Percentiles rank a stretch among this genome's conserved stretches.
Evolutionary conservation across 768 basidiomycete genomes (phyloP).

Genomic region (Mycena vitilis): DNA sequence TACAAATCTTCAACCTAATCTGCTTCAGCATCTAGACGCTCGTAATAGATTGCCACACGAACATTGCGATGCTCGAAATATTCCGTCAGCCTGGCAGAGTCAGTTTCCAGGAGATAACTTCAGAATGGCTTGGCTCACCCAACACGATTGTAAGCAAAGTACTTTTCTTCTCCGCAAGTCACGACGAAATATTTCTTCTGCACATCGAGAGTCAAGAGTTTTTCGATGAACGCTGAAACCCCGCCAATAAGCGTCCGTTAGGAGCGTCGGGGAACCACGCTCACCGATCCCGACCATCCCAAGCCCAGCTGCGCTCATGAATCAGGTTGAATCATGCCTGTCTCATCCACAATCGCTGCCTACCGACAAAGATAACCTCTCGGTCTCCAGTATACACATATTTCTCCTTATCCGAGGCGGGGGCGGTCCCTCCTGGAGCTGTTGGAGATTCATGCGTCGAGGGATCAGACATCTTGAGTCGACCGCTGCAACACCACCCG

Average conservation of each 20-base stretch:
- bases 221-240: constrained; percentile 72
- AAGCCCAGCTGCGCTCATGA: constrained; percentile 56
- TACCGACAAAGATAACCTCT: constrained; percentile 45
- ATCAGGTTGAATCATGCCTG: constrained; percentile 26
- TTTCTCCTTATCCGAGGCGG: background rate
- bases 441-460: background rate
- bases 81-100: constrained; percentile 55
- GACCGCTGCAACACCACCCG: background rate
- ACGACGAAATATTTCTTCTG: constrained; percentile 61
- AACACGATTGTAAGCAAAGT: constrained; percentile 69
- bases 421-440: background rate
- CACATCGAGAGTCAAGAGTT: constrained; percentile 68
- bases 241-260: background rate
- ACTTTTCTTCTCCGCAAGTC: constrained; percentile 69
- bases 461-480: background rate
- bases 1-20: constrained; percentile 64
- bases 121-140: constrained; percentile 43
- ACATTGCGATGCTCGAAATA: constrained; percentile 70
- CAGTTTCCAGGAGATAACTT: background rate
- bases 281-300: constrained; percentile 73
- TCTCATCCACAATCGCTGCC: constrained; percentile 5
- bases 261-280: constrained; percentile 9
- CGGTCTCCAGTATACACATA: constrained; percentile 31
- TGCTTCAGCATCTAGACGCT: background rate
- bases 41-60: background rate